phyloP scores from a whole-genome alignment of 2,329 filamentous ascomycete species.

The Sarocladium strictum region DNA sequence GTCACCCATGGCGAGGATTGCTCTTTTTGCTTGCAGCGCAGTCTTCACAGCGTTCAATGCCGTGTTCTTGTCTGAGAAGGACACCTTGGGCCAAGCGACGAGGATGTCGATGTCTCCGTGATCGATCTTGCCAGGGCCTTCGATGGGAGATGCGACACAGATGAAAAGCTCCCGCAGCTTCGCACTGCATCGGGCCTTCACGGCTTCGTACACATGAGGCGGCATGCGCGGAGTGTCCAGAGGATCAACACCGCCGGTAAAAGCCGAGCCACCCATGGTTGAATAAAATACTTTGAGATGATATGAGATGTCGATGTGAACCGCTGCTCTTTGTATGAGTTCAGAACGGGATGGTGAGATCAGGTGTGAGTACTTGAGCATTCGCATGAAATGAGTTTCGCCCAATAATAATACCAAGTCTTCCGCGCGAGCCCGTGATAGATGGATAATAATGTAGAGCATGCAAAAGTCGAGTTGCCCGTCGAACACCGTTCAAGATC shows the following conservation, averaged over 20 bases:
- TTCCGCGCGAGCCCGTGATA: too few relatives aligned
- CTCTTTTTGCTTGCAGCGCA: constrained; percentile 38
- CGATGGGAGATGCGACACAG: constrained; percentile 54
- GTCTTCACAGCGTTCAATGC: constrained; percentile 25
- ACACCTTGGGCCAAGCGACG: constrained; percentile 33
- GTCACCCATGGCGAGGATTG: constrained; percentile 22
- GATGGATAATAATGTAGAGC: too few relatives aligned
- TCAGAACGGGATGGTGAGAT: too few relatives aligned
- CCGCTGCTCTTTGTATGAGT: background rate
- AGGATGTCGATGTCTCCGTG: constrained; percentile 72
- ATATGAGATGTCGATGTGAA: background rate
- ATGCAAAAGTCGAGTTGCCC: too few relatives aligned
- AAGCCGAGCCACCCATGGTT: constrained; percentile 62
- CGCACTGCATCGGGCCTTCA: constrained; percentile 39
- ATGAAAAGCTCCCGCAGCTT: constrained; percentile 46
- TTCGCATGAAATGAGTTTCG: too few relatives aligned
- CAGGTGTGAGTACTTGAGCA: too few relatives aligned
- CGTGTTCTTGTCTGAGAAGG: constrained; percentile 7
- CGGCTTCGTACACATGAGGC: constrained; percentile 45
- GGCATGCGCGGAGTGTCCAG: constrained; percentile 63
- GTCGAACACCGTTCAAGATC: too few relatives aligned
- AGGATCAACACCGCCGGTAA: constrained; percentile 37
- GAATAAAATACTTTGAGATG: background rate
- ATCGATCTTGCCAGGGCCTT: constrained; percentile 61
- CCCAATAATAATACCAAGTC: too few relatives aligned